Evolutionary conservation across 2,329 filamentous ascomycete species (phyloP).

Genomic region (Incumbomyces delicatus): DNA sequence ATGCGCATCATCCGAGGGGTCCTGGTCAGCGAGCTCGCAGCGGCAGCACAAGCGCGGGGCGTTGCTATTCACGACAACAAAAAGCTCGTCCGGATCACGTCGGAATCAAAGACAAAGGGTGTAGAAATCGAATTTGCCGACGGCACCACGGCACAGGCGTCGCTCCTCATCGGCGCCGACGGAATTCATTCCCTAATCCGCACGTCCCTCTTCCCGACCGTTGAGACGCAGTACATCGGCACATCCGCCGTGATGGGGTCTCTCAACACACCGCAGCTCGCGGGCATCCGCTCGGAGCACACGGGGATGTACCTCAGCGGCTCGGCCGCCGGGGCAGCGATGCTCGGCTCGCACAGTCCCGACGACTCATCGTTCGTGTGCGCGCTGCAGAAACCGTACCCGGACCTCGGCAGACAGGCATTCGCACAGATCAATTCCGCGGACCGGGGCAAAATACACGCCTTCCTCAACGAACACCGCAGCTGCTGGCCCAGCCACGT

Average conservation of each 20-base stretch:
- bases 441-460: background rate
- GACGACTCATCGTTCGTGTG: background rate
- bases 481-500: background rate
- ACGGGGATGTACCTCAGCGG: background rate
- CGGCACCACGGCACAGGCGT: slow-evolving; percentile 8
- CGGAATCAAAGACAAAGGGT: slow-evolving; percentile 1
- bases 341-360: background rate
- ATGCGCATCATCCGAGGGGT: slow-evolving; percentile 9
- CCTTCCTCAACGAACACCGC: no score
- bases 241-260: slow-evolving; percentile 9
- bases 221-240: no score
- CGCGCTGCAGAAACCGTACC: background rate
- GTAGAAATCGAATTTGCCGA: slow-evolving; percentile 13
- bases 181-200: no score
- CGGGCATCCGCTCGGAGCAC: no score
- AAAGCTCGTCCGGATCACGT: background rate
- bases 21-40: background rate
- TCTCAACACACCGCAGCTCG: slow-evolving; percentile 3
- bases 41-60: background rate
- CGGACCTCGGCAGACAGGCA: background rate
- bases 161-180: no score
- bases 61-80: background rate
- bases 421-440: background rate
- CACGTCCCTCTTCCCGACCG: no score
- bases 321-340: background rate